Evolutionary conservation across 2,329 filamentous ascomycete genomes (phyloP), one percentile per base, ranked within the genome.

Genomic region (Lasiodiplodia hormozganensis): DNA sequence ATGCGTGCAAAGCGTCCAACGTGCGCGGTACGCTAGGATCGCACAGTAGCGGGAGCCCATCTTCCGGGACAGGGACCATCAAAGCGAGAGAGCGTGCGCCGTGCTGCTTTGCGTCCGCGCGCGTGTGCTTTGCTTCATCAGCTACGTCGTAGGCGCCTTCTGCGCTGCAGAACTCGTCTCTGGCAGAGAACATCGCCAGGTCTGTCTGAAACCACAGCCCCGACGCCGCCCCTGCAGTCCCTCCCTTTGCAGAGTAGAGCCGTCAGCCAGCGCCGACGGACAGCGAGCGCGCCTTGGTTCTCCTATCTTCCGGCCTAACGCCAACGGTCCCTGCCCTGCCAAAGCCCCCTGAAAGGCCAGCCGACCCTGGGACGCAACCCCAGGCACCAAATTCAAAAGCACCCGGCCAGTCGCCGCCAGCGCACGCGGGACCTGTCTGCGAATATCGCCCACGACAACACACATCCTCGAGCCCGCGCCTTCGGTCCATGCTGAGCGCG

Each of bases 301-400:
- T 64, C 60, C 60, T 64, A 64, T 64, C 60, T 64, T 64, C 60
- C 60, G 60, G 60, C 43, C 60, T 64, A 64, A 64, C 60, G 60
- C 60, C 60, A 64, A 64, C 60, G 47, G 60, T 52, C 60, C 60
- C 60, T 64, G 43, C 60, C 58, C 58, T 62, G 58, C n/a, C 28
- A 31, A 18, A 25, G 28, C 60, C 60, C 60, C 60, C 60, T 64
- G 60, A 64, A 36, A 43, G 43, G 57, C 14, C 43, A 60, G 57
- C 58, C 58, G 58, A 60, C 57, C 57, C 57, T 60, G 36, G 57
- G 38, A 47, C 58, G 58, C 58, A 64, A 64, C 60, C 60, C 60
- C 60, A 53, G 60, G 60, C 60, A 64, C 28, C 60, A 64, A 64
- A 64, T 64, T 64, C 60, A 64, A 64, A 64, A 64, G 47, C 60